These are phyloP conservation scores for Byssoonygena ceratinophila DNA, from an alignment of 2,329 filamentous ascomycete species.

Conservation along the genomic window DNA sequence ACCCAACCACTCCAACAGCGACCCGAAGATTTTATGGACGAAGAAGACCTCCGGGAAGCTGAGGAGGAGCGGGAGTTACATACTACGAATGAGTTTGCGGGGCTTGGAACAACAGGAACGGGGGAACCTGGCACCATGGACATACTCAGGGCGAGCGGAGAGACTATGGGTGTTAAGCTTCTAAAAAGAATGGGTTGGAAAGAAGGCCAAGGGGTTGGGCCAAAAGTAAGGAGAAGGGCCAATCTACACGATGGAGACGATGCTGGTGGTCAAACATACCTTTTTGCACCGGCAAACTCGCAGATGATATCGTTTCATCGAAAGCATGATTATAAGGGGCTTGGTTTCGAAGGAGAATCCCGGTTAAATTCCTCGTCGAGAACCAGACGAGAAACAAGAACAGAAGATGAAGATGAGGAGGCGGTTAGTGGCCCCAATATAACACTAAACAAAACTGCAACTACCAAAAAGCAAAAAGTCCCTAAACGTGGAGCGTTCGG, in stretches of 20 bases:
- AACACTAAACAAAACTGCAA: constrained; percentile 26
- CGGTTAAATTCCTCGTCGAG: constrained; percentile 23
- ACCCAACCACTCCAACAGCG: constrained; percentile 46
- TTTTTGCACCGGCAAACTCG: constrained; percentile 78
- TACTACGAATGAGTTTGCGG: constrained; percentile 62
- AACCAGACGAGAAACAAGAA: constrained; percentile 15
- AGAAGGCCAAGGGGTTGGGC: constrained; percentile 83
- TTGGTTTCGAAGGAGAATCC: constrained; percentile 37
- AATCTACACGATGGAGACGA: constrained; percentile 48
- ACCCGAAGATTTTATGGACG: constrained; percentile 94
- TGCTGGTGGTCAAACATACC: constrained; percentile 46
- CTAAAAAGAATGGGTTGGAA: constrained; percentile 93
- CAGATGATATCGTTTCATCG: constrained; percentile 46
- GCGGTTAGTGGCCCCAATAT: constrained; percentile 32
- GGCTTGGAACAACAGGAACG: constrained; percentile 57
- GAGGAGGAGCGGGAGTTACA: constrained; percentile 67
- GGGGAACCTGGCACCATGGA: constrained; percentile 51
- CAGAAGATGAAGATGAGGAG: constrained; percentile 24
- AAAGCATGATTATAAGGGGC: constrained; percentile 39
- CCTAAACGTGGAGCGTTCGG: constrained; percentile 60
- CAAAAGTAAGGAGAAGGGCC: constrained; percentile 66
- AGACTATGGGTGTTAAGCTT: constrained; percentile 78
- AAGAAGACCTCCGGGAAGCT: constrained; percentile 81
- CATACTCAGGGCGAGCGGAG: constrained; percentile 59
- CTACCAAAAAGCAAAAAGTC: constrained; percentile 43